Evolutionary conservation across 75 land plant genomes (phyloP).

Genomic region (Pinus albicaulis): DNA sequence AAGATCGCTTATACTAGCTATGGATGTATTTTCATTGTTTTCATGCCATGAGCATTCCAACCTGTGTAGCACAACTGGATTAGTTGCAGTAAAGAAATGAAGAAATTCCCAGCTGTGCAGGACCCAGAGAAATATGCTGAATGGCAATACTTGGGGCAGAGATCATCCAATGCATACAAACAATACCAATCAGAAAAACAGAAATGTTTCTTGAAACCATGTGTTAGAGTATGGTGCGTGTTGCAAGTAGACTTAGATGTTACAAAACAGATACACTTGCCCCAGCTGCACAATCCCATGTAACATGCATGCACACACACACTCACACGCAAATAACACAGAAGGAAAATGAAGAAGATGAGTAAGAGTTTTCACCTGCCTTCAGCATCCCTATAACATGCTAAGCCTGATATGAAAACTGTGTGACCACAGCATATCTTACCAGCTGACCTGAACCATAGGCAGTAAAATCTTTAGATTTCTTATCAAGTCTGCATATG

Average conservation of each 20-base stretch:
- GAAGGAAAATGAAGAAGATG: not conserved
- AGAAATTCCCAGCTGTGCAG: not conserved
- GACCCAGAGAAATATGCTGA: not conserved
- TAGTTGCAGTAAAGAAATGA: slow-evolving; percentile 5
- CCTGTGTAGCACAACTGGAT: slow-evolving; percentile 25
- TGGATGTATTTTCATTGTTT: slow-evolving; percentile 37
- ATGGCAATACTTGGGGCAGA: not conserved
- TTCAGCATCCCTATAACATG: slow-evolving; percentile 25
- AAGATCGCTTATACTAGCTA: slow-evolving; percentile 54
- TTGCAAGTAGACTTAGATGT: not conserved
- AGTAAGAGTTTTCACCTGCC: slow-evolving; percentile 27
- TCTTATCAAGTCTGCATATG: not conserved
- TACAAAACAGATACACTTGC: not conserved
- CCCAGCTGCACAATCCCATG: not conserved
- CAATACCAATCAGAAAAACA: not conserved
- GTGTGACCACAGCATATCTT: slow-evolving; percentile 50
- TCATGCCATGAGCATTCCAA: slow-evolving; percentile 58
- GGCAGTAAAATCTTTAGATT: not conserved
- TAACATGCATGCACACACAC: not conserved
- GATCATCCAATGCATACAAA: not conserved
- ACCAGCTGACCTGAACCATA: slow-evolving; percentile 57
- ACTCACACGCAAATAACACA: not conserved
- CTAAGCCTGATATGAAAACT: slow-evolving; percentile 51
- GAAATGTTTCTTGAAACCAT: not conserved
- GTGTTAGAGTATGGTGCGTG: not conserved